Percentiles rank a stretch among this genome's conserved stretches.
These are phyloP conservation scores for Oidium heveae DNA, from an alignment of 2,329 filamentous ascomycete species.

Conservation along the genomic window DNA sequence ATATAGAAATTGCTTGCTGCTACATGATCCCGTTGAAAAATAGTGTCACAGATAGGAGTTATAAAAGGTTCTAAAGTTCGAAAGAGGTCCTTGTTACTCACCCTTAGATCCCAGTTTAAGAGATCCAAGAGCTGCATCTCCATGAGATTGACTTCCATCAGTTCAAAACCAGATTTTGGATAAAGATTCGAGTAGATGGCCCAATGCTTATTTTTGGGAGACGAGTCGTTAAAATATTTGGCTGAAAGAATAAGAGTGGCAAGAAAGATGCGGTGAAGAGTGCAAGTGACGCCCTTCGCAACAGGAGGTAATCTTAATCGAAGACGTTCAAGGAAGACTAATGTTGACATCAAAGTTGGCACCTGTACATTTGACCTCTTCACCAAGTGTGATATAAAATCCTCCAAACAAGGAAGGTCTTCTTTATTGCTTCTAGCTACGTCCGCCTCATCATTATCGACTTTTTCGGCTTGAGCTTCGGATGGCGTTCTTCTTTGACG, in stretches of 20 bases:
- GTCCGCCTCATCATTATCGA: not conserved
- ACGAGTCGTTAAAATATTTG: conserved; percentile 97
- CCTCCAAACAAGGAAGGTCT: conserved; percentile 51
- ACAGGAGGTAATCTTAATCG: conserved; percentile 70
- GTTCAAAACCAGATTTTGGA: conserved; percentile 64
- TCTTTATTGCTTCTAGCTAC: not conserved
- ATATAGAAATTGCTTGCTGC: too few species aligned
- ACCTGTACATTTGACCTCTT: conserved; percentile 90
- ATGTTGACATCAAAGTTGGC: conserved; percentile 84
- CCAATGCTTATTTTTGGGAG: conserved; percentile 99
- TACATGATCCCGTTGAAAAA: conserved; percentile 13
- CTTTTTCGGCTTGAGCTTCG: not conserved
- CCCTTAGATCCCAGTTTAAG: conserved; percentile 79
- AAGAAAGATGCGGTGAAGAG: conserved; percentile 91
- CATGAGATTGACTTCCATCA: conserved; percentile 96
- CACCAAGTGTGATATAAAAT: conserved; percentile 80
- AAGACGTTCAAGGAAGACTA: conserved; percentile 77
- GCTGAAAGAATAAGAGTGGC: conserved; percentile 65
- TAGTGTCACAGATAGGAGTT: conserved; percentile 46
- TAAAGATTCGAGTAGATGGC: conserved; percentile 64
- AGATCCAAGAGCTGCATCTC: conserved; percentile 94
- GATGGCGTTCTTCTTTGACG: too few species aligned
- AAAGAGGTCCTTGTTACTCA: conserved; percentile 67
- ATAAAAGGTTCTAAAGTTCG: conserved; percentile 72
- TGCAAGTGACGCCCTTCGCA: conserved; percentile 89